Percentiles rank a stretch among this genome's conserved stretches.
Conservation (phyloP, 768 basidiomycete genomes). For the Rubroboletus satanas region DNA sequence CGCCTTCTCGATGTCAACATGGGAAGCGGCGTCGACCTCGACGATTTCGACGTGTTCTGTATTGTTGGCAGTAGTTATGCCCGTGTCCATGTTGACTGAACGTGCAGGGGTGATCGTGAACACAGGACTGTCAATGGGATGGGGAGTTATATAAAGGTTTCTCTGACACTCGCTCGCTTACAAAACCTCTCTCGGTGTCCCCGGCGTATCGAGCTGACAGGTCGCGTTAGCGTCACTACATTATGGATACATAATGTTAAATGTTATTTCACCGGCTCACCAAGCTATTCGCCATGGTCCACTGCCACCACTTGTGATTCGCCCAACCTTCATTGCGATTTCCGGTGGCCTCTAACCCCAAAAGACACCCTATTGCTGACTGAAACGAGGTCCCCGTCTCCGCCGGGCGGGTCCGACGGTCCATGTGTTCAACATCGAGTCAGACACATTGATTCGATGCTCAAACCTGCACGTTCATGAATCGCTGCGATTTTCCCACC, state of each 20-base stretch:
- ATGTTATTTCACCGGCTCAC: neutral
- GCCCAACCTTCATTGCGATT: neutral
- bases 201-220: neutral
- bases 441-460: neutral
- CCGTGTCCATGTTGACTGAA: slow-evolving; percentile 6
- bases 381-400: neutral
- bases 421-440: neutral
- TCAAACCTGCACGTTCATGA: neutral
- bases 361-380: neutral
- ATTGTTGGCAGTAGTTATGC: neutral
- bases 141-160: slow-evolving; percentile 13
- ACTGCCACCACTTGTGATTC: neutral
- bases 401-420: neutral
- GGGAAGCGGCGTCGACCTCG: slow-evolving; percentile 24
- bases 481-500: neutral
- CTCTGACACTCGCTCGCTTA: slow-evolving; percentile 9
- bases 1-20: slow-evolving; percentile 49
- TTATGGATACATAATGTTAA: no score
- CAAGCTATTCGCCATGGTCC: neutral
- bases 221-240: neutral
- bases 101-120: neutral
- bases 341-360: neutral
- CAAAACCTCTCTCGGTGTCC: neutral
- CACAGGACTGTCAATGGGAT: neutral
- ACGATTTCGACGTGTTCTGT: slow-evolving; percentile 18